phyloP scores from a whole-genome alignment of 1,284 basidiomycete genomes.

The Ustilago shanxiensis region DNA sequence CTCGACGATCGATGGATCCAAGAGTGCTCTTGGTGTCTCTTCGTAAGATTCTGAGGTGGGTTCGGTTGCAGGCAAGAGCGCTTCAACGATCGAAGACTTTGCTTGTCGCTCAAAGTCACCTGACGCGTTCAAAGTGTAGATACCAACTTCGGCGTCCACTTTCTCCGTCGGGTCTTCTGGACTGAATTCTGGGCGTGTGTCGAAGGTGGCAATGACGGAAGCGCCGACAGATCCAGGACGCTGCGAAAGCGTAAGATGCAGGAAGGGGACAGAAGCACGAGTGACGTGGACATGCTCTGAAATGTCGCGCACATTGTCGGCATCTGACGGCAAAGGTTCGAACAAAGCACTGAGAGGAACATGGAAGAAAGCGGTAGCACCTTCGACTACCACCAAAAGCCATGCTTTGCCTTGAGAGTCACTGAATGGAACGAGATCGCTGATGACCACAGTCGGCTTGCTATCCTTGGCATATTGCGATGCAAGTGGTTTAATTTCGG shows the following conservation, averaged over 20 bases:
- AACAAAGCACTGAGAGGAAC: slow-evolving; percentile 41
- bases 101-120: slow-evolving; percentile 26
- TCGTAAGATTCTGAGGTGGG: slow-evolving; percentile 13
- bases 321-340: slow-evolving; percentile 10
- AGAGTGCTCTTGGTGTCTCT: slow-evolving; percentile 15
- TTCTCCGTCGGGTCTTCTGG: slow-evolving; percentile 8
- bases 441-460: slow-evolving; percentile 52
- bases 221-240: slow-evolving; percentile 3
- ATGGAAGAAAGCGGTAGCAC: slow-evolving; percentile 58
- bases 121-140: slow-evolving; percentile 21
- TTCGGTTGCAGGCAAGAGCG: slow-evolving; percentile 32
- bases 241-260: slow-evolving; percentile 31
- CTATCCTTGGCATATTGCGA: slow-evolving; percentile 39
- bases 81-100: slow-evolving; percentile 17
- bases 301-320: slow-evolving; percentile 35
- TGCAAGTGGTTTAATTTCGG: slow-evolving; percentile 24
- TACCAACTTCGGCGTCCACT: slow-evolving; percentile 20
- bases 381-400: slow-evolving; percentile 58
- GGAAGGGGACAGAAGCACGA: slow-evolving; percentile 44
- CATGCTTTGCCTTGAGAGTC: slow-evolving; percentile 29
- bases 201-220: slow-evolving; percentile 36
- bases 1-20: slow-evolving; percentile 42
- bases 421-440: slow-evolving; percentile 41
- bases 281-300: slow-evolving; percentile 33
- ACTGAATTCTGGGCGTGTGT: slow-evolving; percentile 43